A percentile compares a stretch with the other conserved stretches of the same genome.
Evolutionary conservation across 2,329 filamentous ascomycete genomes (phyloP).

Genomic region (Lomentospora prolificans): DNA sequence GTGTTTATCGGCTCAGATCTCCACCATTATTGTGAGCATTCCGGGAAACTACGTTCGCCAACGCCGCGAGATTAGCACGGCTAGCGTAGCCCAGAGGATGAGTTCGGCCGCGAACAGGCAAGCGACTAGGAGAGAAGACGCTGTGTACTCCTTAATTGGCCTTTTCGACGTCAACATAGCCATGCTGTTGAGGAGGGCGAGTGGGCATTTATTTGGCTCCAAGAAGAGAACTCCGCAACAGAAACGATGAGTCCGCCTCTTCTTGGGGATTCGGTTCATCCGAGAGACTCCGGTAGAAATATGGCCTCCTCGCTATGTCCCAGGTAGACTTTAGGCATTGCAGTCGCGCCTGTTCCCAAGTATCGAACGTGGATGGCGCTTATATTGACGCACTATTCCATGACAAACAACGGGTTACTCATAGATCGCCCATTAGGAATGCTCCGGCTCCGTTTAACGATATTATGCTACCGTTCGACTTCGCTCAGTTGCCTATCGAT

Average conservation of each 20-base stretch:
- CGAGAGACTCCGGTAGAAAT: neutral
- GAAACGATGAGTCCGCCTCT: neutral
- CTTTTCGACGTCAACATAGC: conserved; percentile 9
- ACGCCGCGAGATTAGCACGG: neutral
- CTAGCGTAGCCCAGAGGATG: neutral
- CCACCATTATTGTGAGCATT: neutral
- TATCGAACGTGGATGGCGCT: no score
- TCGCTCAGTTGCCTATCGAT: no score
- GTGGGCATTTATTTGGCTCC: neutral
- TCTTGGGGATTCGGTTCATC: neutral
- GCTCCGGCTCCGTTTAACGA: no score
- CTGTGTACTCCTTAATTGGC: conserved; percentile 7
- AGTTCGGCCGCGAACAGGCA: conserved; percentile 1
- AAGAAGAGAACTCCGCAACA: neutral
- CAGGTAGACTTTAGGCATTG: neutral
- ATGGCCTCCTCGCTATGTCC: neutral
- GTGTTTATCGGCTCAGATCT: neutral
- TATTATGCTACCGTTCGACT: no score
- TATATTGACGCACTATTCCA: no score
- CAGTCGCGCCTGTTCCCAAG: no score
- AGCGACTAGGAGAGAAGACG: conserved; percentile 6
- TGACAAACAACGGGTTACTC: no score
- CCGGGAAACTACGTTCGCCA: neutral
- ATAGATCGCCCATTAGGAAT: no score
- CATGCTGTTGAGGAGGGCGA: conserved; percentile 7